phyloP scores from a whole-genome alignment of 441 rosid genomes.

The Erodium moschatum region DNA sequence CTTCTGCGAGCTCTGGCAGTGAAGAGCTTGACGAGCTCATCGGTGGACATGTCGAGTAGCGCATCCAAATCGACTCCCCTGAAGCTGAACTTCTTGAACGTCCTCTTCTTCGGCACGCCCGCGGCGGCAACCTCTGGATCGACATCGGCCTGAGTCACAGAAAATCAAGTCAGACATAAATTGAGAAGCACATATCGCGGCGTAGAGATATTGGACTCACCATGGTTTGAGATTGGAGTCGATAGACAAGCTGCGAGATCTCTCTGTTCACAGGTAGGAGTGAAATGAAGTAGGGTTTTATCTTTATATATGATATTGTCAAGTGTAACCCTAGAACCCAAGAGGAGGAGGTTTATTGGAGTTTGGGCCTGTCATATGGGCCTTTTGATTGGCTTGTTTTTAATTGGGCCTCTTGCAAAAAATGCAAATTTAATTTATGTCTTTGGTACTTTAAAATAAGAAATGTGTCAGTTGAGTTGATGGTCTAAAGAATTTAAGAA shows the following conservation, averaged over 20 bases:
- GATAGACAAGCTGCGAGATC: neutral
- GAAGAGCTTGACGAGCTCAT: conserved; percentile 17
- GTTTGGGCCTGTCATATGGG: too few relatives aligned
- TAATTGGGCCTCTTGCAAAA: too few relatives aligned
- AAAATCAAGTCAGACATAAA: neutral
- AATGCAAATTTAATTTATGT: too few relatives aligned
- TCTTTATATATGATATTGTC: too few relatives aligned
- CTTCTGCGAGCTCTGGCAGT: conserved; percentile 15
- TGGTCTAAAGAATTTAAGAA: too few relatives aligned
- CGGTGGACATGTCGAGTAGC: conserved; percentile 11
- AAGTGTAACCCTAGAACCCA: too few relatives aligned
- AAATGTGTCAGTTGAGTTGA: too few relatives aligned
- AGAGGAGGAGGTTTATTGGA: too few relatives aligned
- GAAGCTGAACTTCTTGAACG: conserved; percentile 16
- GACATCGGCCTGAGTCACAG: neutral
- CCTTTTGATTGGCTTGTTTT: too few relatives aligned
- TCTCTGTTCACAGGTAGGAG: too few relatives aligned
- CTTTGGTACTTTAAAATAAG: too few relatives aligned
- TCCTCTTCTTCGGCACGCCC: conserved; percentile 11
- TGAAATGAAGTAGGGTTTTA: too few relatives aligned
- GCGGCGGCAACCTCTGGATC: neutral
- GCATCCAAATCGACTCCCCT: conserved; percentile 12
- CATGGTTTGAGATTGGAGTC: neutral
- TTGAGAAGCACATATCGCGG: neutral
- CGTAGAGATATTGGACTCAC: neutral